These are phyloP conservation scores for Aureobasidium sp. DNA, from an alignment of 2,329 filamentous ascomycete species.

Conservation along the genomic window DNA sequence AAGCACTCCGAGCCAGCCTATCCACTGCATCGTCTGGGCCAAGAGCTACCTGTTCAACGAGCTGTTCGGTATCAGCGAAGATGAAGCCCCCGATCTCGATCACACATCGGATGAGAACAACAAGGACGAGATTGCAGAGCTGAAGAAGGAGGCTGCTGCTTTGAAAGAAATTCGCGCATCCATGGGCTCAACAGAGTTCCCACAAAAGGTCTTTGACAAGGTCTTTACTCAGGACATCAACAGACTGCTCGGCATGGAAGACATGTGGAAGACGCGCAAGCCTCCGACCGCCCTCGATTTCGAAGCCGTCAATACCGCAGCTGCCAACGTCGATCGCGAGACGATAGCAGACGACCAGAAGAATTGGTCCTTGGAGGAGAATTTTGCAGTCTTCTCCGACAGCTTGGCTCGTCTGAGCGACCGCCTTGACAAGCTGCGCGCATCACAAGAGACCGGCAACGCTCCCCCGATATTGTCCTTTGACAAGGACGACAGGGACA, in stretches of 20 bases:
- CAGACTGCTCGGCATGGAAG: slow-evolving; percentile 76
- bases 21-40: slow-evolving; percentile 98
- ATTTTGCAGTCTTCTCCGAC: slow-evolving; percentile 77
- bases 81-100: slow-evolving; percentile 72
- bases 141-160: slow-evolving; percentile 75
- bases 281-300: slow-evolving; percentile 69
- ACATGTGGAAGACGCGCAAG: slow-evolving; percentile 87
- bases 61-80: slow-evolving; percentile 86
- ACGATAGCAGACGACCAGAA: slow-evolving; percentile 56
- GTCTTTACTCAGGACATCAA: slow-evolving; percentile 83
- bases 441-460: slow-evolving; percentile 42
- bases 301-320: slow-evolving; percentile 40
- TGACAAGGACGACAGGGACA: slow-evolving; percentile 95
- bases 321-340: slow-evolving; percentile 28
- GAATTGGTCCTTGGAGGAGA: slow-evolving; percentile 76
- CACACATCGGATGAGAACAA: slow-evolving; percentile 76
- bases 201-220: slow-evolving; percentile 80
- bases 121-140: slow-evolving; percentile 76
- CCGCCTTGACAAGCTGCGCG: slow-evolving; percentile 60
- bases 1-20: slow-evolving; percentile 90
- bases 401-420: slow-evolving; percentile 71
- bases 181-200: slow-evolving; percentile 71
- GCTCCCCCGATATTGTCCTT: slow-evolving; percentile 65
- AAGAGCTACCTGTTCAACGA: slow-evolving; percentile 96
- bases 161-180: slow-evolving; percentile 75